These are phyloP conservation scores for Rugonectria rugulosa DNA, from an alignment of 2,329 filamentous ascomycete species.

Conservation along the genomic window DNA sequence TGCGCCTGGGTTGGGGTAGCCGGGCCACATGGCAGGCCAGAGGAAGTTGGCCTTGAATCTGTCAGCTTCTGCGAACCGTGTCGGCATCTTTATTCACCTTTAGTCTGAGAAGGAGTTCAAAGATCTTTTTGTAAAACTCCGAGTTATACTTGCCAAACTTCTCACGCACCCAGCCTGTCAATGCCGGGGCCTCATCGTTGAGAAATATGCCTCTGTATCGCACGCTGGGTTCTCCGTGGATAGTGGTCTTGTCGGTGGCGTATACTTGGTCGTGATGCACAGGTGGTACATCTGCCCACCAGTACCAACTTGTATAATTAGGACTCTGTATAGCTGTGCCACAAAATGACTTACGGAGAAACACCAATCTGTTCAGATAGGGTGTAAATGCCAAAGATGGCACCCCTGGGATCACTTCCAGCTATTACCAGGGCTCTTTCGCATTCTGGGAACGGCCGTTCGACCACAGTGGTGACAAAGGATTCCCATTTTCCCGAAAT, in stretches of 20 bases:
- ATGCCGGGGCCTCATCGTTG: constrained; percentile 57
- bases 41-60: constrained; percentile 71
- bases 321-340: constrained; percentile 75
- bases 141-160: constrained; percentile 59
- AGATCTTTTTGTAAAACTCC: constrained; percentile 67
- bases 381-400: constrained; percentile 76
- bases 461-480: constrained; percentile 66
- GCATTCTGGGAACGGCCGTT: constrained; percentile 63
- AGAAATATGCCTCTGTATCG: constrained; percentile 69
- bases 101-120: constrained; percentile 57
- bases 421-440: constrained; percentile 70
- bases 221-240: constrained; percentile 60
- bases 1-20: constrained; percentile 46
- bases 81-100: constrained; percentile 20
- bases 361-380: constrained; percentile 72
- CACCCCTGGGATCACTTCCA: constrained; percentile 69
- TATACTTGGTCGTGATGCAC: constrained; percentile 5
- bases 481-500: constrained; percentile 73
- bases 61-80: constrained; percentile 40
- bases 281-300: constrained; percentile 32
- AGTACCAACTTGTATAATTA: constrained; percentile 52
- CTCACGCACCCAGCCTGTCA: constrained; percentile 65
- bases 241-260: constrained; percentile 4
- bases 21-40: constrained; percentile 76
- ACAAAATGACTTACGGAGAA: constrained; percentile 44